These are phyloP conservation scores for Tetrahymena elliotti DNA, from an alignment of 73 alveolate species.

Conservation along the genomic window DNA sequence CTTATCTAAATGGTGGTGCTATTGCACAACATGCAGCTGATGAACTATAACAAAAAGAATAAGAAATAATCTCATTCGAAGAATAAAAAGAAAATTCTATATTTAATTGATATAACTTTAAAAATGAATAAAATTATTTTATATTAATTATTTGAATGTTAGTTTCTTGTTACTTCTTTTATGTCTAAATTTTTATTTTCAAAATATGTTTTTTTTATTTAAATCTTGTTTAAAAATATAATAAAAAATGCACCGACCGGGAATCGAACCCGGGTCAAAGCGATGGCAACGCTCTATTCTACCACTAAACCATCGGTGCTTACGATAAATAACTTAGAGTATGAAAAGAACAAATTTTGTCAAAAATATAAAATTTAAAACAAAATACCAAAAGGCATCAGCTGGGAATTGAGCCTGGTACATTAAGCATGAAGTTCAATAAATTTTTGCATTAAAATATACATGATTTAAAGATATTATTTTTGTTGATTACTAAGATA, in stretches of 20 bases:
- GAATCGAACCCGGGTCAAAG: slow-evolving; percentile 4
- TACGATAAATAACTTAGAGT: neutral
- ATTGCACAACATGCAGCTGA: neutral
- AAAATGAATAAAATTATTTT: no score
- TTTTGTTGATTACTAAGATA: no score
- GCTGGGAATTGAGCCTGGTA: neutral
- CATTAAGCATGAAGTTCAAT: no score
- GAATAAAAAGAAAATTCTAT: neutral
- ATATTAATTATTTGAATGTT: no score
- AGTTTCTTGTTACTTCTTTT: no score
- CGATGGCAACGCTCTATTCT: slow-evolving; percentile 3
- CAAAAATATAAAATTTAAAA: no score
- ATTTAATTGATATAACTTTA: no score
- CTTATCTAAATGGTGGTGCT: neutral
- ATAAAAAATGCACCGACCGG: neutral
- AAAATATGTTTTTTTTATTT: no score
- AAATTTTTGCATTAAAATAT: no score
- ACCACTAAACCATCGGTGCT: slow-evolving; percentile 1
- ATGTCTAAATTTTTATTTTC: no score
- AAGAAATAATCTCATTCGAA: neutral
- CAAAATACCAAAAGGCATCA: neutral
- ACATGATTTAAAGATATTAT: no score
- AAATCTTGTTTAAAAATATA: neutral
- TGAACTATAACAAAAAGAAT: neutral
- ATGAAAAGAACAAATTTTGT: neutral